These are phyloP conservation scores for Diaporthe citriasiana DNA, from an alignment of 2,329 filamentous ascomycete genomes.

Conservation along the genomic window DNA sequence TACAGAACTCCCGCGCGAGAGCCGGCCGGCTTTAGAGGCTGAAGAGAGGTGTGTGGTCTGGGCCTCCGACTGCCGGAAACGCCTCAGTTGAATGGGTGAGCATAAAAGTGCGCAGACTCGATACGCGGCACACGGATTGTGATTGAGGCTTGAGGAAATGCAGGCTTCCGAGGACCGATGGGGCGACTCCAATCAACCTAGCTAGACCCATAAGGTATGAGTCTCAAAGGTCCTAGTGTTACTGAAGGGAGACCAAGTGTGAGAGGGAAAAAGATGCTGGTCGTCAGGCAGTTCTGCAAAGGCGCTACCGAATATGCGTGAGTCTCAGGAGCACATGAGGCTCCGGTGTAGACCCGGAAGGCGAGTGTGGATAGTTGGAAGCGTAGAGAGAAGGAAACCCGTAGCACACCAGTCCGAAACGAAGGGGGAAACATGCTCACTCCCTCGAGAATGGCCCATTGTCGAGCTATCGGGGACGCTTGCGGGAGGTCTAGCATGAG, in stretches of 20 bases:
- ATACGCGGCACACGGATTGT: not conserved
- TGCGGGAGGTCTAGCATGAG: not conserved
- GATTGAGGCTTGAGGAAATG: not conserved
- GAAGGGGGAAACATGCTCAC: constrained; percentile 32
- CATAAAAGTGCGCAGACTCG: constrained; percentile 21
- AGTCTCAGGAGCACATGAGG: not conserved
- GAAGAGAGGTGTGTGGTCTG: not conserved
- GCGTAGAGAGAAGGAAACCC: not conserved
- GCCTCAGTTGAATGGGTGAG: not conserved
- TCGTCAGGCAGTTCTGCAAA: not conserved
- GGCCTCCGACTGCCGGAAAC: too few species aligned
- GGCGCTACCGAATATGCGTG: not conserved
- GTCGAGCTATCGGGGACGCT: constrained; percentile 11
- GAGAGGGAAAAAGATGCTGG: not conserved
- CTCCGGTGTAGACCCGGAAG: not conserved
- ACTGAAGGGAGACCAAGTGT: not conserved
- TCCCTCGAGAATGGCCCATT: not conserved
- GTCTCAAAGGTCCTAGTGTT: not conserved
- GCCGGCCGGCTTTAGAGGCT: not conserved
- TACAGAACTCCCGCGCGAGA: not conserved
- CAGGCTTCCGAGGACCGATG: not conserved
- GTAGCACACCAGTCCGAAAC: constrained; percentile 19
- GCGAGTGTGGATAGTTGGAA: not conserved
- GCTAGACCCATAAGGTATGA: not conserved
- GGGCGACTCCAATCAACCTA: not conserved